Percentiles rank a stretch among this genome's conserved stretches.
Evolutionary conservation across 1,284 basidiomycete genomes (phyloP).

Genomic region (Cutaneotrichosporon dermatis): DNA sequence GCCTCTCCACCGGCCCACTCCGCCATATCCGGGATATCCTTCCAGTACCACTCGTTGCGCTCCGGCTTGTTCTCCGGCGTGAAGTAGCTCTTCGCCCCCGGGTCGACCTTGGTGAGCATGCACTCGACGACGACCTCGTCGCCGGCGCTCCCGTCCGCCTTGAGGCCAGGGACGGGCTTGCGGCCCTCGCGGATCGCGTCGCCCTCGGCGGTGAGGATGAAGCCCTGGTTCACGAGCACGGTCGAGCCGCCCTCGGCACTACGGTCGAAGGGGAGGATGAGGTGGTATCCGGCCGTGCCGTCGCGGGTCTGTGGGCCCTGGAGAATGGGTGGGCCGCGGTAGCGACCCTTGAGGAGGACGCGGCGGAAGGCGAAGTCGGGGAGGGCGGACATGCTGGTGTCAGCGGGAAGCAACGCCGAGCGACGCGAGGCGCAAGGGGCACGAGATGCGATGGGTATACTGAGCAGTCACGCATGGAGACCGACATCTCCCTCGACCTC

Average conservation of each 20-base stretch:
- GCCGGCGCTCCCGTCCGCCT: constrained; percentile 19
- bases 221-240: constrained; percentile 86
- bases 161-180: constrained; percentile 49
- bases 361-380: constrained; percentile 84
- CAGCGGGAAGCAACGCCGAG: not conserved
- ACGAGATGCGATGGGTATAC: not conserved
- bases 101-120: constrained; percentile 69
- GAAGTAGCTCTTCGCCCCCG: constrained; percentile 56
- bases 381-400: constrained; percentile 51
- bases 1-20: constrained; percentile 66
- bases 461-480: too few relatives aligned
- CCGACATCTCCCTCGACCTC: too few relatives aligned
- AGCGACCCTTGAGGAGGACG: constrained; percentile 70
- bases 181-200: constrained; percentile 47
- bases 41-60: constrained; percentile 86
- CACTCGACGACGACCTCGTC: constrained; percentile 50
- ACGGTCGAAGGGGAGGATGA: constrained; percentile 19
- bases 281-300: constrained; percentile 58
- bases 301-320: constrained; percentile 82
- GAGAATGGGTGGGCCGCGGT: constrained; percentile 74
- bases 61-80: constrained; percentile 83
- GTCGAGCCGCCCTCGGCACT: constrained; percentile 33
- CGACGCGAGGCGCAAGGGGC: too few relatives aligned
- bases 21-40: constrained; percentile 77
- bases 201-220: constrained; percentile 57